Conservation (phyloP, 2,329 filamentous ascomycete species). For the Thelonectria discophora region DNA sequence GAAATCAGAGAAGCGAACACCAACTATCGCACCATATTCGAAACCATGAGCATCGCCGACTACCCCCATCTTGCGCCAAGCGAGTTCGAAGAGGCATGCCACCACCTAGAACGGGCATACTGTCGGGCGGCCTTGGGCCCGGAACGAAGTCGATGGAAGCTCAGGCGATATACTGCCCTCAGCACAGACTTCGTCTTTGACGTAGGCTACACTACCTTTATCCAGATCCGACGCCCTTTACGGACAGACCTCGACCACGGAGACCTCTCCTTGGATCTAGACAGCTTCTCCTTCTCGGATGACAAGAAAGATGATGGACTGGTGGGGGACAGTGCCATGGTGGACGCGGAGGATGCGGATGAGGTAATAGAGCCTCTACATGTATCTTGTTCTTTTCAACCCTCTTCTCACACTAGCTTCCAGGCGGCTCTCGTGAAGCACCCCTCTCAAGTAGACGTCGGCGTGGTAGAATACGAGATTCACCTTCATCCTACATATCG, state of each 20-base stretch:
- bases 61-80: conserved; percentile 70
- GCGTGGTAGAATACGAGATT: conserved; percentile 75
- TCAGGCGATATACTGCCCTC: conserved; percentile 62
- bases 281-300: conserved; percentile 55
- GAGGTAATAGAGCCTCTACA: conserved; percentile 51
- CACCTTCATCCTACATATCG: conserved; percentile 79
- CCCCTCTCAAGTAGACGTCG: conserved; percentile 46
- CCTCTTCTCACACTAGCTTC: conserved; percentile 32
- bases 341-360: conserved; percentile 61
- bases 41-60: conserved; percentile 54
- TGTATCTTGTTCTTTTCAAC: conserved; percentile 16
- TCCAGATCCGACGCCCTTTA: conserved; percentile 66
- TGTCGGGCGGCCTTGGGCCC: conserved; percentile 65
- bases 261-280: conserved; percentile 58
- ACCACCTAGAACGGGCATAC: conserved; percentile 68
- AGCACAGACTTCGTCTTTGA: conserved; percentile 54
- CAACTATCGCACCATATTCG: neutral
- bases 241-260: conserved; percentile 54
- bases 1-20: neutral
- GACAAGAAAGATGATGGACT: conserved; percentile 33
- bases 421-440: conserved; percentile 54
- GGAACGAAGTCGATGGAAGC: conserved; percentile 62
- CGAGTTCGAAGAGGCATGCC: conserved; percentile 73
- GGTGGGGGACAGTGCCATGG: conserved; percentile 56
- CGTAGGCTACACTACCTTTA: conserved; percentile 59